Percentiles rank a stretch among this genome's conserved stretches.
These are phyloP conservation scores for Danielozyma ontarioensis DNA, from an alignment of 805 yeast species.

Conservation along the genomic window DNA sequence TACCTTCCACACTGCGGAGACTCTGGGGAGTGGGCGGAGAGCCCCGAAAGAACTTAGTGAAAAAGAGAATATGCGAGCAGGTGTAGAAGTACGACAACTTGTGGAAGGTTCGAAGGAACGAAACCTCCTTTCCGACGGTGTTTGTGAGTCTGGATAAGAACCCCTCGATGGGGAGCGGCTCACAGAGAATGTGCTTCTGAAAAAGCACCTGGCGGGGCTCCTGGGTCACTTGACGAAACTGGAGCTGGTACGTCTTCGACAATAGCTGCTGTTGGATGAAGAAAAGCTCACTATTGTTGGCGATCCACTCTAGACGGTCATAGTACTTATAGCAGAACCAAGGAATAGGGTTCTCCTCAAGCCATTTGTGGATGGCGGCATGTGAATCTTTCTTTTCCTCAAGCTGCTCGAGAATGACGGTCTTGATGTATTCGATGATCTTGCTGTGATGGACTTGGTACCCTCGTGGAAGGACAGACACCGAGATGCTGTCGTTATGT, in stretches of 20 bases:
- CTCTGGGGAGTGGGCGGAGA: constrained; percentile 55
- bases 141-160: constrained; percentile 57
- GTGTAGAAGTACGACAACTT: constrained; percentile 62
- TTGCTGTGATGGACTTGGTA: constrained; percentile 19
- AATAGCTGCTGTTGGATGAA: constrained; percentile 24
- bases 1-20: constrained; percentile 11
- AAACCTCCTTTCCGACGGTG: constrained; percentile 38
- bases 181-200: constrained; percentile 19
- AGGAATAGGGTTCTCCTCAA: constrained; percentile 20
- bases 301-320: constrained; percentile 62
- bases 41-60: constrained; percentile 48
- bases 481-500: background rate
- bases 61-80: constrained; percentile 55
- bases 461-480: constrained; percentile 7
- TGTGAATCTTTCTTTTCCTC: constrained; percentile 3
- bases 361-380: constrained; percentile 11
- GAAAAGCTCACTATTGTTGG: constrained; percentile 22
- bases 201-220: constrained; percentile 25
- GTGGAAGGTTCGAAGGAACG: constrained; percentile 38
- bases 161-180: constrained; percentile 81
- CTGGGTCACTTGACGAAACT: constrained; percentile 47
- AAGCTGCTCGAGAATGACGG: constrained; percentile 31
- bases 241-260: constrained; percentile 46
- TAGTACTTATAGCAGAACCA: constrained; percentile 60
- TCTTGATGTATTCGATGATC: constrained; percentile 34